Base-by-base conservation (phyloP, 2,329 filamentous ascomycete genomes). In the Colletotrichum acutatum region DNA sequence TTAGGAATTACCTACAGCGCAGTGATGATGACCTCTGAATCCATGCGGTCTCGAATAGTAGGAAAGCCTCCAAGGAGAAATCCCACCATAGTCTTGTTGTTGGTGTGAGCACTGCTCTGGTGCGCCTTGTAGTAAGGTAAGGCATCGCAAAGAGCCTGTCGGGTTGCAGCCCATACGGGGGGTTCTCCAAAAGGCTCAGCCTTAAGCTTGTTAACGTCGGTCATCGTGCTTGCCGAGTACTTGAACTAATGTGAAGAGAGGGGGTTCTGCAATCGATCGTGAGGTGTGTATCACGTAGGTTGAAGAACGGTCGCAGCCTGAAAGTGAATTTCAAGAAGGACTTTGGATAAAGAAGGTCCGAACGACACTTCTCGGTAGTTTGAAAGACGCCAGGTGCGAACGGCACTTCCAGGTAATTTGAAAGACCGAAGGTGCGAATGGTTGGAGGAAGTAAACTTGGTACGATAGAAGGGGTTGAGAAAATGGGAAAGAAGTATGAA, bases 61-160 rank as follows among this genome's bases (percentile, higher is more conserved):
- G 83, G 82, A 58, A 88, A 85, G 0, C 83, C 84, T 76, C 93
- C 90, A 24, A 92, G 84, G 28, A 94, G 83, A 70, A 92, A 88
- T 0, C 89, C 90, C 56, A 84, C 83, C 2, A 86, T 86, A n/a
- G 89, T 79, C 0, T 84, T 82, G 2, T 86, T 81, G 0, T 81
- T 83, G 0, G 84, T 83, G 67, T 94, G 90, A 4, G 86, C 83
- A 5, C 90, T 90, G 1, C 89, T 85, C 75, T 94, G 89, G 49
- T 90, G 89, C 1, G 88, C 82, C 16, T 86, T 88, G 79, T 90
- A 94, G 80, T 90, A 93, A 0, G 87, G 85, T 0, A 94, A 77
- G 0, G 90, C 86, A 76, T 94, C 90, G 75, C 89, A 93, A 0
- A 95, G 81, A 16, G 88, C 87, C 70, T 90, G 88, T 4, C 92